Evolutionary conservation across 495 filamentous ascomycete genomes (phyloP), one percentile per base, ranked within the genome.

Genomic region (Podospora sp.): DNA sequence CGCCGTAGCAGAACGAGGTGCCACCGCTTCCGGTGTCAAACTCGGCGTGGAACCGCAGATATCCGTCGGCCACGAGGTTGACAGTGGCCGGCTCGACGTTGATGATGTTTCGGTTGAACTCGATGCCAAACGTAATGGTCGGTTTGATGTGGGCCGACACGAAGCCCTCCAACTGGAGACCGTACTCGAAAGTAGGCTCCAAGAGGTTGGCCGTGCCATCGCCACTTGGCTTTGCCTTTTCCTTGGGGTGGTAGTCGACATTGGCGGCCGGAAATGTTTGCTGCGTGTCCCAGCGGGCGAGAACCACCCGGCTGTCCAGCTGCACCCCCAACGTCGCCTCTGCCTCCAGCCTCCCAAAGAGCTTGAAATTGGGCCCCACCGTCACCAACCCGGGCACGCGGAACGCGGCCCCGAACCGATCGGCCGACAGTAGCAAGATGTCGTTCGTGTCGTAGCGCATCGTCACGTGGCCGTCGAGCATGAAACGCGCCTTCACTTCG

Each of bases 371-470:
- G 4, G 79, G 78, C 2, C 78, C 78, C 18, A 81, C 65, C 1
- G 75, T 78, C 0, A 73, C 68, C 24, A 81, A 70, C 0, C 76
- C 76, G 0, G 78, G 79, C 9, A 81, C 72, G 6, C 46, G n/a
- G 65, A 81, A 77, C 4, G 68, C 67, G 0, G 76, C 77, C 22
- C 75, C 73, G 64, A 68, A 68, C 12, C 33, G 59, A 55, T 65
- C n/a, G 26, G 56, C 26, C 21, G 51, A 50, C 22, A 68, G 55
- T 18, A 72, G 26, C 33, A 65, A 51, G 6, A 61, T 61, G 24
- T 63, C 58, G 12, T 46, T 53, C 8, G 21, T 63, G 27, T 66
- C 27, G 18, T 27, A 69, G 51, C 8, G 6, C 1, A 63, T 1
- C 27, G 59, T 29, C 29, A 27, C 69, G 20, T 52, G 26, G 21